Conservation (phyloP, 495 filamentous ascomycete genomes). For the Penicillium coprophilum region DNA sequence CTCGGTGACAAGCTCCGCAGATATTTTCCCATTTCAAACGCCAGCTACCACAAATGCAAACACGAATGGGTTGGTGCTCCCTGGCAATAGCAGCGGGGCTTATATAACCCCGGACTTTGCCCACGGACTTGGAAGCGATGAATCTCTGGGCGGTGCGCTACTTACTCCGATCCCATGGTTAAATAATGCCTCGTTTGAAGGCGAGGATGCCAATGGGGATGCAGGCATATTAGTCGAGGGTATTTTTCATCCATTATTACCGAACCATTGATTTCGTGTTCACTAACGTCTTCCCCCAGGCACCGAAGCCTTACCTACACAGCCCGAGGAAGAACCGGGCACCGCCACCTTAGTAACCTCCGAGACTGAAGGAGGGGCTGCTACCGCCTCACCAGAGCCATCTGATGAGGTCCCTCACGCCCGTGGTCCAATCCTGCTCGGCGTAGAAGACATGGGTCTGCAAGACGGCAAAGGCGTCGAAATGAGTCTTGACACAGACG, state of each 20-base stretch:
- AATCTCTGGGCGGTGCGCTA: slow-evolving; percentile 85
- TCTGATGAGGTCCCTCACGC: slow-evolving; percentile 70
- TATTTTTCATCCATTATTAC: slow-evolving; percentile 49
- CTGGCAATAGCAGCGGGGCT: slow-evolving; percentile 29
- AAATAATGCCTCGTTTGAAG: slow-evolving; percentile 37
- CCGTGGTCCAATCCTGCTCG: slow-evolving; percentile 76
- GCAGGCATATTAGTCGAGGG: slow-evolving; percentile 24
- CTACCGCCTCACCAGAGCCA: slow-evolving; percentile 28
- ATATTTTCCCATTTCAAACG: slow-evolving; percentile 77
- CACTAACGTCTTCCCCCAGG: slow-evolving; percentile 11
- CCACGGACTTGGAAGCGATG: slow-evolving; percentile 68
- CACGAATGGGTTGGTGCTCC: slow-evolving; percentile 44
- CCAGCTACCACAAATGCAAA: slow-evolving; percentile 50
- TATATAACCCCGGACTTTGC: slow-evolving; percentile 31
- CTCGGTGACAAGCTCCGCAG: slow-evolving; percentile 79
- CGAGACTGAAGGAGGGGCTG: slow-evolving; percentile 35
- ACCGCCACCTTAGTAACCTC: slow-evolving; percentile 13
- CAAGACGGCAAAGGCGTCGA: slow-evolving; percentile 59
- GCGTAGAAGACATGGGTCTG: slow-evolving; percentile 81
- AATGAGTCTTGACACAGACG: slow-evolving; percentile 33
- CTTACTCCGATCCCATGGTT: slow-evolving; percentile 95
- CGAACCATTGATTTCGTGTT: slow-evolving; percentile 18
- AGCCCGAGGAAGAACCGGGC: slow-evolving; percentile 15
- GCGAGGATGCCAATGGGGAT: slow-evolving; percentile 26
- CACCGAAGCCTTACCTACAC: slow-evolving; percentile 22